Percentiles rank a stretch among this genome's conserved stretches.
Conservation (phyloP, 176 grass and related monocot genomes). For the Raddia guianensis region DNA sequence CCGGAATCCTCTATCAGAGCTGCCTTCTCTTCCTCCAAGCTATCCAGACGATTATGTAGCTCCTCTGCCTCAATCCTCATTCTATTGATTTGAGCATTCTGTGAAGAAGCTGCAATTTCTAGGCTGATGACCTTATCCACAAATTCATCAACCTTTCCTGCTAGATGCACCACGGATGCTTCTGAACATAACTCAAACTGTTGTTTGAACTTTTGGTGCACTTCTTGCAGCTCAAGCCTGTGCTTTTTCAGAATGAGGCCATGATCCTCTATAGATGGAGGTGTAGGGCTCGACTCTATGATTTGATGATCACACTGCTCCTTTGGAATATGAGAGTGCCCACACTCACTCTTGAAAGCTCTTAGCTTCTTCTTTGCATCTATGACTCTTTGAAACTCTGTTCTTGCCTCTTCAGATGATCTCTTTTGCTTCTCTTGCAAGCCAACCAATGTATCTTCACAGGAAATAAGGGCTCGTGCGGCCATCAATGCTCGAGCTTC, state of each 20-base stretch:
- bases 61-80: slow-evolving; percentile 63
- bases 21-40: slow-evolving; percentile 54
- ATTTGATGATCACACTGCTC: slow-evolving; percentile 35
- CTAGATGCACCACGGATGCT: slow-evolving; percentile 56
- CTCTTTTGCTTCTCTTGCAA: slow-evolving; percentile 67
- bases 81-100: slow-evolving; percentile 63
- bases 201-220: slow-evolving; percentile 59
- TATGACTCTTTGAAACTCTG: slow-evolving; percentile 57
- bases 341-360: slow-evolving; percentile 54
- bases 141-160: slow-evolving; percentile 62
- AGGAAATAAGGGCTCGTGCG: slow-evolving; percentile 76
- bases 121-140: slow-evolving; percentile 67
- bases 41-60: slow-evolving; percentile 50
- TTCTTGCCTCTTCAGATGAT: slow-evolving; percentile 55
- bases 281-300: slow-evolving; percentile 13
- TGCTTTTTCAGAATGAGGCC: slow-evolving; percentile 43
- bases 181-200: slow-evolving; percentile 51
- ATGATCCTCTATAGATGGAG: slow-evolving; percentile 2
- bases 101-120: slow-evolving; percentile 58
- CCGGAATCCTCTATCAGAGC: slow-evolving; percentile 42
- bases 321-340: slow-evolving; percentile 27
- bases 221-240: slow-evolving; percentile 53
- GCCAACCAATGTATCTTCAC: slow-evolving; percentile 72
- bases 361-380: slow-evolving; percentile 70
- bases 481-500: slow-evolving; percentile 90